phyloP scores from a whole-genome alignment of 106 monocot species.

The Vanilla planifolia region DNA sequence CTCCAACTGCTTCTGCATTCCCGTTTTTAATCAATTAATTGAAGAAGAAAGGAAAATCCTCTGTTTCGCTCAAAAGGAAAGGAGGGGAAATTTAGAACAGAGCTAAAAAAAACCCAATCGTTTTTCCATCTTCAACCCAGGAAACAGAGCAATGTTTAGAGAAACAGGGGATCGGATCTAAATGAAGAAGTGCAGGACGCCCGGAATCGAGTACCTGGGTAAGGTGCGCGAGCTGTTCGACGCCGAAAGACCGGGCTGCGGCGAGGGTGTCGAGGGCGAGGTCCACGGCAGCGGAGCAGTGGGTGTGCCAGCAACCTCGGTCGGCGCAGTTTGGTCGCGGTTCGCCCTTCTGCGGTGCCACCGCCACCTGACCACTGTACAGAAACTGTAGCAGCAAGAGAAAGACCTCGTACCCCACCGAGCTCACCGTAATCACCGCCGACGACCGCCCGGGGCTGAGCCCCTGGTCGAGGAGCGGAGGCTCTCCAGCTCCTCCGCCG shows the following conservation, averaged over 20 bases:
- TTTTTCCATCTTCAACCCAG: too few relatives aligned
- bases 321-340: conserved; percentile 59
- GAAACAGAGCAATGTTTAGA: too few relatives aligned
- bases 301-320: conserved; percentile 92
- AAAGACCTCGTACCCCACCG: conserved; percentile 73
- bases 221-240: conserved; percentile 74
- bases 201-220: conserved; percentile 43
- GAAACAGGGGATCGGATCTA: too few relatives aligned
- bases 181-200: background rate
- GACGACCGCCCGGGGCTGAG: conserved; percentile 24
- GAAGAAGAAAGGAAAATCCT: too few relatives aligned
- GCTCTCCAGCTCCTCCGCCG: background rate
- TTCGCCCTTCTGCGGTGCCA: conserved; percentile 85
- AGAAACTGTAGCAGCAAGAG: conserved; percentile 65
- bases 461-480: background rate
- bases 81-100: too few relatives aligned
- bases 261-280: conserved; percentile 85
- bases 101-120: too few relatives aligned
- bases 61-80: too few relatives aligned
- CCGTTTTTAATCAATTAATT: too few relatives aligned
- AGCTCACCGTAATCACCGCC: conserved; percentile 66
- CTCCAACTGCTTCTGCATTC: conserved; percentile 84
- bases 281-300: conserved; percentile 83
- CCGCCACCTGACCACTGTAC: conserved; percentile 77
- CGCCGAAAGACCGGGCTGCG: conserved; percentile 83